phyloP scores from a whole-genome alignment of 345 rosid genomes.

The Gynandropsis gynandra region DNA sequence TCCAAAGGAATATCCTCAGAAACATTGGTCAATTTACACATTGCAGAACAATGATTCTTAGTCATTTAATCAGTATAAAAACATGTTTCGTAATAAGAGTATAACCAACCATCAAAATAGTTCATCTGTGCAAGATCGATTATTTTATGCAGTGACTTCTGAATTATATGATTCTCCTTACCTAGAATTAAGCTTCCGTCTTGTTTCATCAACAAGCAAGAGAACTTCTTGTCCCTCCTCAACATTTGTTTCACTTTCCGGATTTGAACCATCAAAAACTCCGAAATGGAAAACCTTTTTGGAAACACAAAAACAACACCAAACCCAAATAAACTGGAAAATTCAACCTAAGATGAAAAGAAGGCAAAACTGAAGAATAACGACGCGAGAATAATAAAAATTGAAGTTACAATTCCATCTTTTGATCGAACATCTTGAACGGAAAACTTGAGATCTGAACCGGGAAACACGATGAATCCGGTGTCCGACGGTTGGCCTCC shows the following conservation, averaged over 20 bases:
- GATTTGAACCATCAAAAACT: conserved; percentile 31
- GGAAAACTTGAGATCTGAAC: conserved; percentile 35
- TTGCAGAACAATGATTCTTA: not conserved
- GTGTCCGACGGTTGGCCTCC: conserved; percentile 89
- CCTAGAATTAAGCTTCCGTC: conserved; percentile 79
- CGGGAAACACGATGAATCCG: conserved; percentile 37
- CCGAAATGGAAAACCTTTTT: conserved; percentile 73
- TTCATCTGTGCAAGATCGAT: not conserved
- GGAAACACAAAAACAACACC: not conserved
- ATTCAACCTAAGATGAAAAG: too few species aligned
- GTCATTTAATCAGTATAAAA: not conserved
- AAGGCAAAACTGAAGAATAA: not conserved
- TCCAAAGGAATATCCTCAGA: too few species aligned
- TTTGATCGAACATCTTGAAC: conserved; percentile 77
- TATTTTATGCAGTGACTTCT: not conserved
- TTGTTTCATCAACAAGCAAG: conserved; percentile 53
- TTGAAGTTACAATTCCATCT: conserved; percentile 48
- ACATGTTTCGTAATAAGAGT: not conserved
- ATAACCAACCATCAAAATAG: conserved; percentile 8
- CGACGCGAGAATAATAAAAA: not conserved
- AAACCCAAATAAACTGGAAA: not conserved
- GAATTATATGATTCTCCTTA: not conserved
- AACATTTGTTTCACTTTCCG: conserved; percentile 29
- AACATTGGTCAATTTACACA: not conserved
- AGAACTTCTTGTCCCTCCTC: conserved; percentile 41